A percentile compares a stretch with the other conserved stretches of the same genome.
These are phyloP conservation scores for Candida silvicultrix DNA, from an alignment of 805 yeast genomes.

Conservation along the genomic window DNA sequence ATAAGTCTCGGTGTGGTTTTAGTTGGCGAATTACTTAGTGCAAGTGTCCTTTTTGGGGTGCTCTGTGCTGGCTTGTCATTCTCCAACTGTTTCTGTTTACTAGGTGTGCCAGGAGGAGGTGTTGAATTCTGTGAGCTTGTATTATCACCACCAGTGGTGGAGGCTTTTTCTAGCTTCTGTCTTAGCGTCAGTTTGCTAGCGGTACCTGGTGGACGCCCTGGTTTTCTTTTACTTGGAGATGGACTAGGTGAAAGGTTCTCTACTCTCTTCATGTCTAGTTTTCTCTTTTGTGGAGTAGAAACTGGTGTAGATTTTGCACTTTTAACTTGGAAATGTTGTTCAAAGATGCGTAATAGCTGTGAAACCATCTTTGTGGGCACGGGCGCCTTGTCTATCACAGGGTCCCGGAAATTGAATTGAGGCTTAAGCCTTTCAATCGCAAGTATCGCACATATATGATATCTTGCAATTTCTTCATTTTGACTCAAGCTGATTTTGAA, in stretches of 20 bases:
- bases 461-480: conserved; percentile 57
- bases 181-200: neutral
- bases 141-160: neutral
- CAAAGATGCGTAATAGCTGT: conserved; percentile 39
- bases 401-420: conserved; percentile 40
- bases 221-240: conserved; percentile 16
- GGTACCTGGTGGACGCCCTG: neutral
- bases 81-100: too few relatives aligned
- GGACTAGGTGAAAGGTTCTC: neutral
- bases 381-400: conserved; percentile 48
- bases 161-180: neutral
- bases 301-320: conserved; percentile 5
- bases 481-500: conserved; percentile 41
- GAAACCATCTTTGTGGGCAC: conserved; percentile 39
- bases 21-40: neutral
- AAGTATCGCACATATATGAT: conserved; percentile 60
- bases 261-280: neutral
- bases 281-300: conserved; percentile 13
- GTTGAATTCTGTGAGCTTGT: neutral
- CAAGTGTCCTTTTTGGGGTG: neutral
- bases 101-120: neutral
- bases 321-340: conserved; percentile 24
- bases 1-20: neutral
- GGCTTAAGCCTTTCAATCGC: conserved; percentile 46
- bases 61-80: neutral